Percentiles rank a stretch among this genome's conserved stretches.
Conservation (phyloP, 768 basidiomycete species). For the Naganishia antarctica region DNA sequence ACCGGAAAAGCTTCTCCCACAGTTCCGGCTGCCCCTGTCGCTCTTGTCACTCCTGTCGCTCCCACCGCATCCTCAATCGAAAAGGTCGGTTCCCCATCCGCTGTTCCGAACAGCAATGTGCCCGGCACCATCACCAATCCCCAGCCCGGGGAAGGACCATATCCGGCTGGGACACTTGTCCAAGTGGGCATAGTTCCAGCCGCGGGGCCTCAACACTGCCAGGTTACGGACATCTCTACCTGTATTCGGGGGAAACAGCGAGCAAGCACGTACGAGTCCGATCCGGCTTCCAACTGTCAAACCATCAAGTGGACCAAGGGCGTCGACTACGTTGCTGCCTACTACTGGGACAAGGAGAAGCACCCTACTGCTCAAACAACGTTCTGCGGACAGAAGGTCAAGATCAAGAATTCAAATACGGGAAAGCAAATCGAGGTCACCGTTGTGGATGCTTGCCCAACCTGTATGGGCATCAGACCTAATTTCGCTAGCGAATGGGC, state of each 20-base stretch:
- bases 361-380: background rate
- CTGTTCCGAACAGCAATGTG: no score
- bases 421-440: background rate
- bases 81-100: background rate
- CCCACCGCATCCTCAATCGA: no score
- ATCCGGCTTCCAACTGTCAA: no score
- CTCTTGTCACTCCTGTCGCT: no score
- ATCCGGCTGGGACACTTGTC: background rate
- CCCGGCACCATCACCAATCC: background rate
- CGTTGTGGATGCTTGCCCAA: constrained; percentile 6
- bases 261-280: background rate
- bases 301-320: background rate
- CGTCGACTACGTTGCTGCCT: background rate
- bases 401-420: background rate
- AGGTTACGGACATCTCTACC: background rate
- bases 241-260: background rate
- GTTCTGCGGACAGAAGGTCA: constrained; percentile 6
- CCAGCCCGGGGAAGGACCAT: background rate
- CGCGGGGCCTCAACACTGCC: background rate
- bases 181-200: background rate
- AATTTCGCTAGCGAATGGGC: background rate
- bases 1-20: no score
- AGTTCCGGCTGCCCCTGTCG: no score
- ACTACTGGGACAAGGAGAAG: background rate
- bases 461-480: background rate